Evolutionary conservation across 345 rosid species (phyloP), one percentile per base, ranked within the genome.

Genomic region (Bruguiera sexangula): DNA sequence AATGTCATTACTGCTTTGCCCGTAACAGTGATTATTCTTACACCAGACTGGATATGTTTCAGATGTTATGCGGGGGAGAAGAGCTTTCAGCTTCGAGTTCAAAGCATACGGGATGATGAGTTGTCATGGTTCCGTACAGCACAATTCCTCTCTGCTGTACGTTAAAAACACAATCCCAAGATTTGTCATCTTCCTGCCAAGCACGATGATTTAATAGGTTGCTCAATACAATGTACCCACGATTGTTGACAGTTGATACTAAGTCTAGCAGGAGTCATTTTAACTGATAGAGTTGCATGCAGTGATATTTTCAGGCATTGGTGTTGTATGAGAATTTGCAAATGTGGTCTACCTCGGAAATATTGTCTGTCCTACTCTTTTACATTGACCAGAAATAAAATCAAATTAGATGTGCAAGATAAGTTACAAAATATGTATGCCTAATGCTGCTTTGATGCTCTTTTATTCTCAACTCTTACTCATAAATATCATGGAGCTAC

Each of bases 41-140:
- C 70, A 6, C 5, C 19, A 19, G 2, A 39, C 22, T 5, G 24
- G 63, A 56, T 21, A 31, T 58, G 26, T 56, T 77, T 19, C 69
- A 77, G 80, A 68, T 72, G 76, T 60, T 77, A 77, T 71, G 80
- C 80, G 27, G 72, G 80, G 80, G 80, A 77, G 76, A 77, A 72
- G 68, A 72, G 76, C 76, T 72, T 77, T 53, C 73, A 72, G 51
- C 57, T 61, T 6, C 68, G 75, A 72, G 69, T 77, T 63, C 80
- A 77, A 68, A 65, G 48, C 24, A 69, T 72, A 64, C 76, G 80
- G 43, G 39, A 72, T 68, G 80, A 77, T 63, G 76, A 77, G 70
- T 46, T 77, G 36, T 77, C 76, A 52, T 72, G 73, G 80, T 77
- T 72, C 65, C 68, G 80, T 36, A 51, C 27, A 9, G 76, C 80